Conservation (phyloP, 345 rosid genomes). For the Microcos paniculata region DNA sequence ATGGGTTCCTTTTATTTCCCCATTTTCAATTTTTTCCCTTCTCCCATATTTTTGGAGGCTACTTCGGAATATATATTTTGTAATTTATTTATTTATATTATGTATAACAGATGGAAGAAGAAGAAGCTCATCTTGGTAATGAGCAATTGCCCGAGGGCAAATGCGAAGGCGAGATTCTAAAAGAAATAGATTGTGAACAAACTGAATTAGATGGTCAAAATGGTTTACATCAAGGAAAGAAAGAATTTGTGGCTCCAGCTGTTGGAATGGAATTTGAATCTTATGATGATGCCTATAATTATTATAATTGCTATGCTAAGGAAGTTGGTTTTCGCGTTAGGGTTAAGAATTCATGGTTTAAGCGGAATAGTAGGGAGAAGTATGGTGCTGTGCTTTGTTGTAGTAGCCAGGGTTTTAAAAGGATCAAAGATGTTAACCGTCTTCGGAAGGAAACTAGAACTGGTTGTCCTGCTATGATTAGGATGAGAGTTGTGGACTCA, state of each 20-base stretch:
- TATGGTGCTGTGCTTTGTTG: conserved; percentile 80
- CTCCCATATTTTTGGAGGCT: neutral
- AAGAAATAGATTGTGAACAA: conserved; percentile 24
- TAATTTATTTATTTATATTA: neutral
- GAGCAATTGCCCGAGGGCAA: conserved; percentile 34
- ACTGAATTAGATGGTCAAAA: conserved; percentile 33
- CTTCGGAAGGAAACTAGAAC: conserved; percentile 72
- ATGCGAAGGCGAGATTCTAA: conserved; percentile 9
- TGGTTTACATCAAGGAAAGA: conserved; percentile 36
- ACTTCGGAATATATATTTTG: neutral
- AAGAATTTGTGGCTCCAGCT: conserved; percentile 65
- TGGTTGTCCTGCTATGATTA: conserved; percentile 82
- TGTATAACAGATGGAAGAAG: conserved; percentile 35
- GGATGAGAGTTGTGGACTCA: conserved; percentile 74
- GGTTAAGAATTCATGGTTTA: conserved; percentile 85
- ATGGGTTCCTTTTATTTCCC: neutral
- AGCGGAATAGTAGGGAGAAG: conserved; percentile 75
- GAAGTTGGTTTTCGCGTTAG: conserved; percentile 74
- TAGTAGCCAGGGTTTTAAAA: conserved; percentile 79
- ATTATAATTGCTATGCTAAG: conserved; percentile 71
- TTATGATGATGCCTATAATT: conserved; percentile 77
- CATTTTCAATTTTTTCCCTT: neutral
- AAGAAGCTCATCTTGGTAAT: conserved; percentile 29
- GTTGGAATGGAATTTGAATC: conserved; percentile 87
- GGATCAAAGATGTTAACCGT: conserved; percentile 61